Percentiles rank a stretch among this genome's conserved stretches.
Conservation (phyloP, 2,329 filamentous ascomycete species). For the Nigrospora osmanthi region DNA sequence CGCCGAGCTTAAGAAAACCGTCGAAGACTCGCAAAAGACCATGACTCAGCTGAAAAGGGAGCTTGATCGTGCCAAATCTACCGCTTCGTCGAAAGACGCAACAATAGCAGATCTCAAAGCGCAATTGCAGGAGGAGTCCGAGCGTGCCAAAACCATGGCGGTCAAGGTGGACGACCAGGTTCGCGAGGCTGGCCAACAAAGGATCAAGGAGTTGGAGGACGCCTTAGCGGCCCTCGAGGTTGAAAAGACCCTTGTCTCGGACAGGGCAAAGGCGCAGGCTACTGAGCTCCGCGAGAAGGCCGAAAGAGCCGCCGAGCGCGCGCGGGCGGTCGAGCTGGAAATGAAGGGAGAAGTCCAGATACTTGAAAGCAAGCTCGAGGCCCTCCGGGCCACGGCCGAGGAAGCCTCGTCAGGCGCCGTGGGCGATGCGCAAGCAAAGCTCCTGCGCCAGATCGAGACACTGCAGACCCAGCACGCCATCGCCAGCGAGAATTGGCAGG, state of each 20-base stretch:
- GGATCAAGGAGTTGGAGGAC: constrained; percentile 45
- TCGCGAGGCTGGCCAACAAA: constrained; percentile 55
- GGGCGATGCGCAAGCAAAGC: constrained; percentile 79
- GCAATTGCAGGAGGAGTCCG: constrained; percentile 60
- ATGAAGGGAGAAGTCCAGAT: constrained; percentile 69
- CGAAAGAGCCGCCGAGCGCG: constrained; percentile 63
- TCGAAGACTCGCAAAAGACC: constrained; percentile 29
- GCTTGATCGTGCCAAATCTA: constrained; percentile 53
- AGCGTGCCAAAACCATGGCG: constrained; percentile 60
- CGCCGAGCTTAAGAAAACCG: constrained; percentile 47
- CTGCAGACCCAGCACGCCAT: constrained; percentile 91
- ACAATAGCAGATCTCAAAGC: constrained; percentile 61
- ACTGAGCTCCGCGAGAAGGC: constrained; percentile 66
- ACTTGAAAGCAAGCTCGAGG: constrained; percentile 84
- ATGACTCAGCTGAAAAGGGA: constrained; percentile 20
- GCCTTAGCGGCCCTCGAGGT: constrained; percentile 58
- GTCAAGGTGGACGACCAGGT: constrained; percentile 59
- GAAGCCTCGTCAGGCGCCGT: constrained; percentile 78
- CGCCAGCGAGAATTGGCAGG: constrained; percentile 95
- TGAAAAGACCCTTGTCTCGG: constrained; percentile 68
- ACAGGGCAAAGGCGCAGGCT: constrained; percentile 59
- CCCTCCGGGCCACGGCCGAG: constrained; percentile 76
- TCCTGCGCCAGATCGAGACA: constrained; percentile 89
- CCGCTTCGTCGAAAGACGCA: constrained; percentile 54
- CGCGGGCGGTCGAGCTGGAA: constrained; percentile 63